Base-by-base conservation (phyloP, 2,329 filamentous ascomycete genomes). In the Diaporthe citriasiana region DNA sequence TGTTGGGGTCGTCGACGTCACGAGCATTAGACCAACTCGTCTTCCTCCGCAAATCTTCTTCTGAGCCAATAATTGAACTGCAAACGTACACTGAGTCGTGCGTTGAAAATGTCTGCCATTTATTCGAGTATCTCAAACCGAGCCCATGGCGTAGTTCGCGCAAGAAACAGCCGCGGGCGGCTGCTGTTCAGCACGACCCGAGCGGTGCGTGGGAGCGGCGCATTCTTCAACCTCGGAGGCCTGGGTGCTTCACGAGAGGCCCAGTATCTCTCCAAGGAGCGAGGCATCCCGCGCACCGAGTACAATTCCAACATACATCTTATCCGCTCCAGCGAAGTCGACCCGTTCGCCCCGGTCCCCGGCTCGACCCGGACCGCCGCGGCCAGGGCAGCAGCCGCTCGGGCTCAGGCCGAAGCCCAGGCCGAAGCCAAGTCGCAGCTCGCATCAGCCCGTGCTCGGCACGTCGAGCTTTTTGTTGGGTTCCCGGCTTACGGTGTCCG, bases 321-420 rank as follows among this genome's bases (percentile, higher is more conserved):
- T 6, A 75, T 75, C 60, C 74, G 74, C 22, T 71, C 74, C 22
- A 74, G 74, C 60, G 74, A 75, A 22, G 74, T 75, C 66, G 72
- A 75, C 51, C 71, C 74, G 13, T 75, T 75, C 40, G 66, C 71
- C 19, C 47, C 53, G 30, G 68, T 40, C 30, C 74, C 74, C 10
- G 74, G 71, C 3, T 66, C 72, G 30, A 60, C 45, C 25, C 69
- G 57, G 22, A 9, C 51, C 42, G 70, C 65, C 27, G 59, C 47
- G 1, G 47, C n/a, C n/a, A 53, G 33, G 33, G 69, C 69, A 10
- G 69, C 69, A 10, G 69, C 69, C n/a, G 33, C 69, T 30, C 55
- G 55, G 42, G 55, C 68, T 22, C 6, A 70, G 42, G 40, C 51
- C 25, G 42, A 35, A 57, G 42, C n/a, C 8, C n/a, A 25, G 30